Percentiles rank a stretch among this genome's conserved stretches.
These are phyloP conservation scores for Stachybotrys elegans DNA, from an alignment of 2,329 filamentous ascomycete species.

Conservation along the genomic window DNA sequence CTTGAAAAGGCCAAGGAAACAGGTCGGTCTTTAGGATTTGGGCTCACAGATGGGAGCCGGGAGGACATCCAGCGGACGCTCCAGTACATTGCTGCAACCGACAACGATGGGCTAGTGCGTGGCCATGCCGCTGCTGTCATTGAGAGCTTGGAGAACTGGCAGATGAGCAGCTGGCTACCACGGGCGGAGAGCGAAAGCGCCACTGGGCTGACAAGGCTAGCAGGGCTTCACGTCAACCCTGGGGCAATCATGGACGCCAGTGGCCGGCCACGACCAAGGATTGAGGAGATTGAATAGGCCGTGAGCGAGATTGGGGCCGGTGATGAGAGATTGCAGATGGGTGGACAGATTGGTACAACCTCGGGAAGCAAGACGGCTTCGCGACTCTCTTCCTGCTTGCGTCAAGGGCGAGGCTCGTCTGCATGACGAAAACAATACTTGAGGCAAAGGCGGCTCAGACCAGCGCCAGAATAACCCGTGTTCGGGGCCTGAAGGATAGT, in stretches of 20 bases:
- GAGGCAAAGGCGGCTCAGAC: no score
- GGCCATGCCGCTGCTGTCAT: constrained; percentile 63
- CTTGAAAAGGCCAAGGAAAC: constrained; percentile 48
- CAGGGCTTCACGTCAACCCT: constrained; percentile 32
- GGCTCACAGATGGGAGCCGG: constrained; percentile 48
- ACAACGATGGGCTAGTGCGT: constrained; percentile 63
- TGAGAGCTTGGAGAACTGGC: constrained; percentile 61
- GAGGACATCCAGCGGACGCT: constrained; percentile 59
- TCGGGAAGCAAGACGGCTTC: no score
- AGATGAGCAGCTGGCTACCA: constrained; percentile 45
- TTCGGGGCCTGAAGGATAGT: no score
- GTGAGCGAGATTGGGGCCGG: no score
- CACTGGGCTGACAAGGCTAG: constrained; percentile 25
- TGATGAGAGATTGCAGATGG: no score
- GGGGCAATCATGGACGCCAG: constrained; percentile 16
- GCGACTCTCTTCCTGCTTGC: no score
- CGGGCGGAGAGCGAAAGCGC: constrained; percentile 16
- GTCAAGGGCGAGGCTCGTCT: no score
- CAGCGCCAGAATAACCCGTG: no score
- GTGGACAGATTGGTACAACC: constrained; percentile 9
- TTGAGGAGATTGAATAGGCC: constrained; percentile 61
- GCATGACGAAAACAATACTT: no score
- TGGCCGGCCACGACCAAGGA: constrained; percentile 32
- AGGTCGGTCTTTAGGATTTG: constrained; percentile 44
- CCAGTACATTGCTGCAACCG: constrained; percentile 58